A percentile compares a stretch with the other conserved stretches of the same genome.
phyloP scores from a whole-genome alignment of 1,284 basidiomycete species.

The Crepidotus sp. region DNA sequence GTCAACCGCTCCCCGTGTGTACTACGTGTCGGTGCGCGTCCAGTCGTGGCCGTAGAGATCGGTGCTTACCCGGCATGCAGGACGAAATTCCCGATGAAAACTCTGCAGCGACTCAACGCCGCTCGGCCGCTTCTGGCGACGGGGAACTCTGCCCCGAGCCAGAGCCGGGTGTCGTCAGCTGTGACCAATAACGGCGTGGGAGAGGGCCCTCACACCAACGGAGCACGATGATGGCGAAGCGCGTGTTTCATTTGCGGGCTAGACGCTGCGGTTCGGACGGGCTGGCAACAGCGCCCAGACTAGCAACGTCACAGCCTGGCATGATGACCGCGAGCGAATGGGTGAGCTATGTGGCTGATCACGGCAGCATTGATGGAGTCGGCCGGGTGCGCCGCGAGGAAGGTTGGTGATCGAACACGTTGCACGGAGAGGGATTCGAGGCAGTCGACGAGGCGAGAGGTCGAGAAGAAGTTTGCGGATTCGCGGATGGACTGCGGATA shows the following conservation, averaged over 20 bases:
- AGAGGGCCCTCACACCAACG: conserved; percentile 9
- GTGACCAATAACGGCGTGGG: conserved; percentile 17
- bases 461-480: not conserved
- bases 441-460: not conserved
- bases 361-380: conserved; percentile 13
- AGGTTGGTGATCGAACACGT: conserved; percentile 10
- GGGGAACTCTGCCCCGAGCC: conserved; percentile 5
- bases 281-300: conserved; percentile 15
- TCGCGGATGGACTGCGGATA: conserved; percentile 5
- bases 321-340: conserved; percentile 18
- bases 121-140: conserved; percentile 29
- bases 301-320: conserved; percentile 17
- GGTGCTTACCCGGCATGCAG: conserved; percentile 30
- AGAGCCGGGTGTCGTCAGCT: conserved; percentile 7
- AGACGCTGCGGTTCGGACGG: conserved; percentile 4
- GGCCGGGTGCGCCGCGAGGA: conserved; percentile 12
- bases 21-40: conserved; percentile 75
- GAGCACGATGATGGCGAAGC: conserved; percentile 1
- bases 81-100: conserved; percentile 90
- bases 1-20: conserved; percentile 87
- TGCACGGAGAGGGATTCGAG: not conserved
- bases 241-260: conserved; percentile 14
- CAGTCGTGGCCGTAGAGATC: conserved; percentile 5
- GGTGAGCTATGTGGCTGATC: conserved; percentile 7
- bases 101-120: conserved; percentile 71